A percentile compares a stretch with the other conserved stretches of the same genome.
Conservation (phyloP, 495 filamentous ascomycete genomes). For the Astrocystis sublimbata region DNA sequence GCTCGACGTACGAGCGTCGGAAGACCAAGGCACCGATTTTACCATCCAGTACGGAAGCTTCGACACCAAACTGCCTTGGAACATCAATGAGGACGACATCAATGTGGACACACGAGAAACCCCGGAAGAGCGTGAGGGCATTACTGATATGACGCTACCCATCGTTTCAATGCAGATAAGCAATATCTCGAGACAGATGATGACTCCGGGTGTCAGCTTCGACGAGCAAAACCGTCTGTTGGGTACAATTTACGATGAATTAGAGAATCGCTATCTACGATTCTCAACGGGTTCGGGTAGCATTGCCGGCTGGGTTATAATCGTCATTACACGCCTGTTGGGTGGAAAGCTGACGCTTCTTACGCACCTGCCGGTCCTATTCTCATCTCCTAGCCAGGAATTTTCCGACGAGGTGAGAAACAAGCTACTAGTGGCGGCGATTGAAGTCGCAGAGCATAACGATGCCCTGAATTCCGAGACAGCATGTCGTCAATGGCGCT, state of each 20-base stretch:
- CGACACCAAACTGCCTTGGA: constrained; percentile 44
- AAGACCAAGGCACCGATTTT: constrained; percentile 47
- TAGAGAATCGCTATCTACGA: constrained; percentile 48
- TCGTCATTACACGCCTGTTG: constrained; percentile 44
- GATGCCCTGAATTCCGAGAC: constrained; percentile 51
- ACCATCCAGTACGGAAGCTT: constrained; percentile 38
- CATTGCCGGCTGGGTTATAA: constrained; percentile 46
- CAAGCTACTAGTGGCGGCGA: constrained; percentile 43
- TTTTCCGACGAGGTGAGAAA: constrained; percentile 39
- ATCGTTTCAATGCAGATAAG: constrained; percentile 34
- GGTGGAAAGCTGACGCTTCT: constrained; percentile 50
- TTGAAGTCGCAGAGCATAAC: constrained; percentile 60
- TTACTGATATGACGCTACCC: constrained; percentile 38
- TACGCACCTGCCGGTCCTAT: constrained; percentile 46
- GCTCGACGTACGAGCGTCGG: constrained; percentile 40
- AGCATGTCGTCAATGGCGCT: constrained; percentile 56
- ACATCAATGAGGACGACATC: constrained; percentile 51
- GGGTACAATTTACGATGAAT: constrained; percentile 41
- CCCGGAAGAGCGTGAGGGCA: constrained; percentile 33
- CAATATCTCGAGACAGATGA: constrained; percentile 42
- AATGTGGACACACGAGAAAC: constrained; percentile 32
- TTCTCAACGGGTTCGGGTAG: constrained; percentile 37
- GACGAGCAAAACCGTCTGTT: constrained; percentile 49
- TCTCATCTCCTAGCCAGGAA: constrained; percentile 28
- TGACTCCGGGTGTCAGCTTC: constrained; percentile 33